Evolutionary conservation across 768 basidiomycete species (phyloP).

Genomic region (Mycena haematopus): DNA sequence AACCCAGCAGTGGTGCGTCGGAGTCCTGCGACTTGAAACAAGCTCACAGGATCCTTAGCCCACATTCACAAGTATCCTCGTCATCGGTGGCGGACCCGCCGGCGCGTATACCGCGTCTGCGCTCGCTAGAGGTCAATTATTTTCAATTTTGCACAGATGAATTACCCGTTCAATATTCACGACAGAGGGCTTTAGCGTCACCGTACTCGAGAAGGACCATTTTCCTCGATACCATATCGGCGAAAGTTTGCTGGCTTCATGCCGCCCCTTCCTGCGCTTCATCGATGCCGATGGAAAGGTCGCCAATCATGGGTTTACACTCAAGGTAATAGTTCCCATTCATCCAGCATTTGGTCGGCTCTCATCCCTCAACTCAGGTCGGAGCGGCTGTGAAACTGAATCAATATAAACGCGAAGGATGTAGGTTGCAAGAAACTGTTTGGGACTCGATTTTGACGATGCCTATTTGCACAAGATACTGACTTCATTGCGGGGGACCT

Average conservation of each 20-base stretch:
- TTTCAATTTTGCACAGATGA: neutral
- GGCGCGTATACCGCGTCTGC: slow-evolving; percentile 39
- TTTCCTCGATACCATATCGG: slow-evolving; percentile 47
- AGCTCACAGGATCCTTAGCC: neutral
- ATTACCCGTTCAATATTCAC: neutral
- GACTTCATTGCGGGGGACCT: slow-evolving; percentile 61
- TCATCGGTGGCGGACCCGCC: slow-evolving; percentile 33
- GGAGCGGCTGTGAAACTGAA: too few species aligned
- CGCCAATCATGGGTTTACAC: slow-evolving; percentile 44
- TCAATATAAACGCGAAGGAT: slow-evolving; percentile 45
- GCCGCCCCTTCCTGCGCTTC: slow-evolving; percentile 42
- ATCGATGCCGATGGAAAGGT: too few species aligned
- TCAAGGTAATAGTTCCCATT: too few species aligned
- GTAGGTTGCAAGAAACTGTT: slow-evolving; percentile 32
- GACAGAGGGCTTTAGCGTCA: slow-evolving; percentile 38
- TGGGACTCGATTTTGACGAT: neutral
- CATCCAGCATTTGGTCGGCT: too few species aligned
- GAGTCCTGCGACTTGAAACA: too few species aligned
- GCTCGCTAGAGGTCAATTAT: slow-evolving; percentile 5
- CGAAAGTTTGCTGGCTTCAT: slow-evolving; percentile 46
- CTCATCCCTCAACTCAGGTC: too few species aligned
- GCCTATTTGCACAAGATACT: slow-evolving; percentile 50
- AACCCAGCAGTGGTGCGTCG: too few species aligned
- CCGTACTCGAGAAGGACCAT: too few species aligned
- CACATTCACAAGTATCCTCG: neutral